Evolutionary conservation across 1,284 basidiomycete species (phyloP).

Genomic region (Heliocybe sulcata): DNA sequence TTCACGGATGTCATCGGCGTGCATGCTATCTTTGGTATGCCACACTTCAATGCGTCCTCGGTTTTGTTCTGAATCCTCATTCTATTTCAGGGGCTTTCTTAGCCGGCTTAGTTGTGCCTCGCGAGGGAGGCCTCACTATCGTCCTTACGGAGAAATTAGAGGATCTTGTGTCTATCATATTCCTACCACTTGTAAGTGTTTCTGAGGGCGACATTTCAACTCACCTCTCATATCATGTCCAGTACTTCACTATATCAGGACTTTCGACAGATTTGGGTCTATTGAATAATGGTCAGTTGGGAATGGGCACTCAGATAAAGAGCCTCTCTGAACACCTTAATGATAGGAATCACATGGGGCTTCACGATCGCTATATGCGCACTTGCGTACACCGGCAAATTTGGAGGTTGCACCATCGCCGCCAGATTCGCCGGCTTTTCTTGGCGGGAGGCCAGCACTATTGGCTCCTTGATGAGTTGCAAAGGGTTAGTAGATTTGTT

Average conservation of each 20-base stretch:
- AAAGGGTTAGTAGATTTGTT: constrained; percentile 42
- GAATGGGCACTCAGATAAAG: too few species aligned
- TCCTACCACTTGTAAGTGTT: constrained; percentile 51
- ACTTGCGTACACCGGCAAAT: constrained; percentile 55
- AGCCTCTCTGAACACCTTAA: background rate
- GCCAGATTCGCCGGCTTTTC: constrained; percentile 47
- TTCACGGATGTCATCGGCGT: constrained; percentile 85
- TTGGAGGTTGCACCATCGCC: constrained; percentile 45
- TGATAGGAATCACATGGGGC: constrained; percentile 49
- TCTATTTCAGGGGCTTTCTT: constrained; percentile 44
- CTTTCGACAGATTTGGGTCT: constrained; percentile 63
- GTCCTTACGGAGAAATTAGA: constrained; percentile 61
- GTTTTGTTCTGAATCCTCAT: constrained; percentile 12
- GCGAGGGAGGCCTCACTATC: constrained; percentile 58
- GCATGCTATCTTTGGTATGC: constrained; percentile 78
- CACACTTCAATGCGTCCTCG: constrained; percentile 10
- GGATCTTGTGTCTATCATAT: constrained; percentile 50
- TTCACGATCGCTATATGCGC: constrained; percentile 45
- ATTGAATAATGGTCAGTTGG: constrained; percentile 35
- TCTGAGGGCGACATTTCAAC: background rate
- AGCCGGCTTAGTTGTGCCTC: constrained; percentile 58
- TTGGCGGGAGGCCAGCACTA: constrained; percentile 53
- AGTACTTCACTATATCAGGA: constrained; percentile 62
- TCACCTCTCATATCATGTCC: constrained; percentile 1
- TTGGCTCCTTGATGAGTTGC: constrained; percentile 70